Percentiles rank a stretch among this genome's conserved stretches.
Evolutionary conservation across 306 rosid genomes (phyloP).

Genomic region (Adenanthera pavonina): DNA sequence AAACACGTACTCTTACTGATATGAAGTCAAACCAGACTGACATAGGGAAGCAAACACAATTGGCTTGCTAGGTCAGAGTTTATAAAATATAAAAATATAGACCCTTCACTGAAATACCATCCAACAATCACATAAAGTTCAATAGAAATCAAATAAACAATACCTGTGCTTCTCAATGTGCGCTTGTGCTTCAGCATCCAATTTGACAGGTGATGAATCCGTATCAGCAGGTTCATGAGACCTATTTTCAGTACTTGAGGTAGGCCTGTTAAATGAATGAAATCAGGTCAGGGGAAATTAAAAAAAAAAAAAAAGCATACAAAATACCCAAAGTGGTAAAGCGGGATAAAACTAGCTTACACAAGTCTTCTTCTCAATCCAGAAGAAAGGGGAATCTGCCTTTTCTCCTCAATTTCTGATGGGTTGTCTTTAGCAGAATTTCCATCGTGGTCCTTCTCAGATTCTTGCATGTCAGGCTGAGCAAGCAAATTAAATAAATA

Average conservation of each 20-base stretch:
- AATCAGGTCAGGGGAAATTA: constrained; percentile 18
- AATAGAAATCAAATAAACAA: constrained; percentile 21
- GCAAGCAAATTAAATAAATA: constrained; percentile 41
- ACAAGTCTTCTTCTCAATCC: constrained; percentile 81
- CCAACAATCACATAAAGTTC: constrained; percentile 27
- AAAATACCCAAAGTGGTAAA: constrained; percentile 22
- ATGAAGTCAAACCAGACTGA: not conserved
- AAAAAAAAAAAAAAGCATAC: constrained; percentile 29
- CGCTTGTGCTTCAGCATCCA: constrained; percentile 73
- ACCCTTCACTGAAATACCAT: constrained; percentile 25
- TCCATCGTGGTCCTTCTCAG: constrained; percentile 50
- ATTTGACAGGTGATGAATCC: constrained; percentile 65
- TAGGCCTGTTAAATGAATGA: constrained; percentile 58
- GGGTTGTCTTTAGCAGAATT: constrained; percentile 48
- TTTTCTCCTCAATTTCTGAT: constrained; percentile 54
- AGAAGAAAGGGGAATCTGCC: constrained; percentile 54
- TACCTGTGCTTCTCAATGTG: constrained; percentile 90
- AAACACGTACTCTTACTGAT: not conserved
- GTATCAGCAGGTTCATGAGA: constrained; percentile 49
- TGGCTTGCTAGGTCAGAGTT: not conserved
- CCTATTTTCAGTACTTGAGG: constrained; percentile 56
- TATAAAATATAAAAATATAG: not conserved
- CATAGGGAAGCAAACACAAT: not conserved
- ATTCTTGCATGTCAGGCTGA: constrained; percentile 56
- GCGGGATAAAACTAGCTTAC: constrained; percentile 50